Conservation (phyloP, 305 asterid species). For the Fraxinus ornus region DNA sequence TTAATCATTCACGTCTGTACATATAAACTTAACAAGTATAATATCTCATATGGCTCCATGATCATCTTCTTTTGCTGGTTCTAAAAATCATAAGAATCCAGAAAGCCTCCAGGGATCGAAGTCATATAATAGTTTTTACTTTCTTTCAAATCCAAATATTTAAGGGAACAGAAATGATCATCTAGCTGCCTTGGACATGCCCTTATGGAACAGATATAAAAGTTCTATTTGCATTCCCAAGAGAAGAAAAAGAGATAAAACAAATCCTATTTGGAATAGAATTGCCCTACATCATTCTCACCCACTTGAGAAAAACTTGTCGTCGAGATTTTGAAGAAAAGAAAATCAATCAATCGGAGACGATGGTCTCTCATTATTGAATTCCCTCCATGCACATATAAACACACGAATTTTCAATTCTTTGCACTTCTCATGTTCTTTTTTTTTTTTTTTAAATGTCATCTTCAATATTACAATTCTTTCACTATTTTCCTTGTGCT, state of each 20-base stretch:
- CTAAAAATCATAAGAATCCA: neutral
- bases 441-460: neutral
- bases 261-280: neutral
- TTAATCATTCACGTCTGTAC: neutral
- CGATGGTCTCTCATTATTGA: neutral
- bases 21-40: neutral
- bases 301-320: neutral
- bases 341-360: neutral
- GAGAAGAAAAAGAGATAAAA: neutral
- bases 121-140: neutral
- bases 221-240: neutral
- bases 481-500: neutral
- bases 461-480: neutral
- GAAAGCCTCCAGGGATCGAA: neutral
- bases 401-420: neutral
- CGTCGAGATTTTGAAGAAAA: neutral
- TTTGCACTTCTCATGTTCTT: neutral
- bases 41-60: neutral
- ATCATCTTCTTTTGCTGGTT: neutral
- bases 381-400: neutral
- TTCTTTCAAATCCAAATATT: neutral
- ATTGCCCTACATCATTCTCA: neutral
- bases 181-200: constrained; percentile 7
- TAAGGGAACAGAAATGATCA: neutral
- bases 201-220: neutral